These are phyloP conservation scores for Colletotrichum plurivorum DNA, from an alignment of 2,329 filamentous ascomycete genomes.

Conservation along the genomic window DNA sequence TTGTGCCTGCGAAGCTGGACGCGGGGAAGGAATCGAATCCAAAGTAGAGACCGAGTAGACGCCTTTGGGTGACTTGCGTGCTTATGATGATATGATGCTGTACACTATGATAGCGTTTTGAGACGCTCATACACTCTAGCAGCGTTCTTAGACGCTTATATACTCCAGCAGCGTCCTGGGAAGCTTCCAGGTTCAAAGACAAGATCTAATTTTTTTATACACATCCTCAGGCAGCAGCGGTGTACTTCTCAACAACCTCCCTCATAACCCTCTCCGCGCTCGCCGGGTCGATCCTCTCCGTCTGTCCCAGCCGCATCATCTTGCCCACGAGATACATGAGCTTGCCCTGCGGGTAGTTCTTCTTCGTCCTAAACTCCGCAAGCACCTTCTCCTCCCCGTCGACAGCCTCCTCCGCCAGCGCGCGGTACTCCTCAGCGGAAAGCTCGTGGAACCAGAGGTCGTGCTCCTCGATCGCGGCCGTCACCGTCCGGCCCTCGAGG, in stretches of 20 bases:
- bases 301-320: slow-evolving; percentile 68
- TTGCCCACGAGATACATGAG: slow-evolving; percentile 73
- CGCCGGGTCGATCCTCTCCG: slow-evolving; percentile 68
- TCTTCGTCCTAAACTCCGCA: slow-evolving; percentile 60
- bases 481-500: slow-evolving; percentile 57
- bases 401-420: slow-evolving; percentile 60
- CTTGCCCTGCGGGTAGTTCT: slow-evolving; percentile 67
- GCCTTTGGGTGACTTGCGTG: not conserved
- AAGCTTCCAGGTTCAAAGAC: too few relatives aligned
- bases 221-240: not conserved
- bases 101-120: slow-evolving; percentile 26
- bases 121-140: slow-evolving; percentile 5
- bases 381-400: slow-evolving; percentile 63
- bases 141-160: too few relatives aligned
- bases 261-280: slow-evolving; percentile 64
- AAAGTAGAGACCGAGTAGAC: slow-evolving; percentile 25
- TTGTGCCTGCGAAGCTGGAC: slow-evolving; percentile 44
- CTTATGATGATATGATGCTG: slow-evolving; percentile 32
- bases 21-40: slow-evolving; percentile 7
- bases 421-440: slow-evolving; percentile 60
- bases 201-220: too few relatives aligned
- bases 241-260: slow-evolving; percentile 45
- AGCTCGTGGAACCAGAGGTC: slow-evolving; percentile 70
- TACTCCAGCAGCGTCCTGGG: too few relatives aligned
- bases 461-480: slow-evolving; percentile 60